phyloP scores from a whole-genome alignment of 2,329 filamentous ascomycete genomes.

The Arthrinium phaeospermum region DNA sequence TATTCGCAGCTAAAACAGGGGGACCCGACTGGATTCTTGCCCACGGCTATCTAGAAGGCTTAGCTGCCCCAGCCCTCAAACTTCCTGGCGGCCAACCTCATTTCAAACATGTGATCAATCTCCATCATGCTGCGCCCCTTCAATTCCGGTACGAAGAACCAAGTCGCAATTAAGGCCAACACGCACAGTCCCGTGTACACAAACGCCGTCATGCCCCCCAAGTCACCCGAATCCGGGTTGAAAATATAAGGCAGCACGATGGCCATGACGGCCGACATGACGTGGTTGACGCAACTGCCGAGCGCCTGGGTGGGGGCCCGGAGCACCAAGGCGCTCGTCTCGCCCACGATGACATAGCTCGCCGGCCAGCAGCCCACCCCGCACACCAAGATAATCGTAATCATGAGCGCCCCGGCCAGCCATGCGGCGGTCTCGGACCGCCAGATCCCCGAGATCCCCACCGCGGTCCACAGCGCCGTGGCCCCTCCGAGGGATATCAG shows the following conservation, averaged over 20 bases:
- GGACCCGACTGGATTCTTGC: too few relatives aligned
- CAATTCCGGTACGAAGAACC: conserved; percentile 58
- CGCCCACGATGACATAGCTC: conserved; percentile 42
- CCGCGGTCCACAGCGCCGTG: conserved; percentile 47
- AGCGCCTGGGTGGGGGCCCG: conserved; percentile 45
- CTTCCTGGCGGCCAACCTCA: conserved; percentile 33
- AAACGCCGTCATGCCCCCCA: conserved; percentile 49
- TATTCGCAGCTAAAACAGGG: too few relatives aligned
- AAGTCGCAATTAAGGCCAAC: conserved; percentile 45
- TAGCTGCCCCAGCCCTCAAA: conserved; percentile 29
- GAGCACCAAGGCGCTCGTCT: conserved; percentile 42
- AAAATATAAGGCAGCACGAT: conserved; percentile 58
- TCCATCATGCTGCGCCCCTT: conserved; percentile 52
- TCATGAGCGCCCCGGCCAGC: conserved; percentile 46
- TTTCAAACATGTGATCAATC: conserved; percentile 50
- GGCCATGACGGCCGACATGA: conserved; percentile 40
- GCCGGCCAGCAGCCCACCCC: conserved; percentile 31
- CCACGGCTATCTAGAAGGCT: too few relatives aligned
- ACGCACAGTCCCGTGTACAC: conserved; percentile 45
- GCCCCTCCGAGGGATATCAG: conserved; percentile 40
- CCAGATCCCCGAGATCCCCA: conserved; percentile 55
- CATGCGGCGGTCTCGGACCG: conserved; percentile 44
- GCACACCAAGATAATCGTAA: conserved; percentile 46
- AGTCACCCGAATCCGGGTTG: conserved; percentile 44
- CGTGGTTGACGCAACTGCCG: conserved; percentile 27